These are phyloP conservation scores for Stromatinia cepivora DNA, from an alignment of 2,329 filamentous ascomycete species.

Conservation along the genomic window DNA sequence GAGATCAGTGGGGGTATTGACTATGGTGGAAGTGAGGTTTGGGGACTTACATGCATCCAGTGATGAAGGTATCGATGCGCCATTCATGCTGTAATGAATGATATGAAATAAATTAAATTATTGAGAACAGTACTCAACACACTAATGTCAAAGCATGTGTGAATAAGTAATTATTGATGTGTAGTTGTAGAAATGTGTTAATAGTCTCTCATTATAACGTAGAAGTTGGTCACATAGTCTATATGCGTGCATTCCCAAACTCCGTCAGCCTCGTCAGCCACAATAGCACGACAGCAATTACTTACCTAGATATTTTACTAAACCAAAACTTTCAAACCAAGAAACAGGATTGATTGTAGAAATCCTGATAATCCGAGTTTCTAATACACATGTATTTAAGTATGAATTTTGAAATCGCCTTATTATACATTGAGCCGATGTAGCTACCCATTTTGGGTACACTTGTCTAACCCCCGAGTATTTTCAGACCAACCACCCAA, in stretches of 20 bases:
- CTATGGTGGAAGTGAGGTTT: conserved; percentile 11
- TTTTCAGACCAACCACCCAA: conserved; percentile 3
- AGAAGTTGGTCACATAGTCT: conserved; percentile 2
- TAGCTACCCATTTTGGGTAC: conserved; percentile 9
- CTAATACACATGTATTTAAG: neutral
- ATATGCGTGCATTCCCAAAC: conserved; percentile 3
- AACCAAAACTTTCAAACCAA: neutral
- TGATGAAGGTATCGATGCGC: conserved; percentile 34
- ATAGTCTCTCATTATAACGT: neutral
- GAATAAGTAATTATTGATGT: conserved; percentile 10
- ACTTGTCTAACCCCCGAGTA: conserved; percentile 5
- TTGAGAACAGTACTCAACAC: conserved; percentile 3
- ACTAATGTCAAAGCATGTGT: neutral
- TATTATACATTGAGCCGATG: conserved; percentile 20
- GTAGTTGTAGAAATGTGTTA: neutral
- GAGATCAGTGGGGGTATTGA: conserved; percentile 27
- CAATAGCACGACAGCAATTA: neutral
- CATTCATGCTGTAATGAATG: conserved; percentile 36
- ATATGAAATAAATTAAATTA: conserved; percentile 5
- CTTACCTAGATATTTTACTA: neutral
- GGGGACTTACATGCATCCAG: conserved; percentile 41
- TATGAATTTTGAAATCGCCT: conserved; percentile 2
- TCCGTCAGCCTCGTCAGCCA: conserved; percentile 18
- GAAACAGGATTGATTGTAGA: neutral
- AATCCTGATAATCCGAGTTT: neutral